These are phyloP conservation scores for Ophiosphaerella korrae DNA, from an alignment of 2,329 filamentous ascomycete species.

Conservation along the genomic window DNA sequence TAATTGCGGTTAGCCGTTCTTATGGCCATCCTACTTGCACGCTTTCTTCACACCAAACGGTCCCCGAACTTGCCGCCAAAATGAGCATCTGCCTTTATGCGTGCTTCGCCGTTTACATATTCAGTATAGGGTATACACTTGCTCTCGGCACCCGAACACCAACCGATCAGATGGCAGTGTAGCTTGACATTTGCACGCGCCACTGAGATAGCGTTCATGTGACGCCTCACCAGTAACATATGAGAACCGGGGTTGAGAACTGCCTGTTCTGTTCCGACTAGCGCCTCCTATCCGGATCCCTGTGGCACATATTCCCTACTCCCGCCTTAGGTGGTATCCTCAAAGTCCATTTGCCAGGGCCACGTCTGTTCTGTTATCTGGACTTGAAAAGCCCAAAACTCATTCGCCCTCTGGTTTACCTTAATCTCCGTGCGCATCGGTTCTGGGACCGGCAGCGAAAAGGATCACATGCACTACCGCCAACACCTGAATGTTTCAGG, in stretches of 20 bases:
- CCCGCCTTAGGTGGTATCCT: slow-evolving; percentile 37
- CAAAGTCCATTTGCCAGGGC: slow-evolving; percentile 18
- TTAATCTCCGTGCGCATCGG: slow-evolving; percentile 3
- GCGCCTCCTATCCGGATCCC: not conserved
- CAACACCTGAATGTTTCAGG: not conserved
- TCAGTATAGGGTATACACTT: slow-evolving; percentile 1
- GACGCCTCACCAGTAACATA: slow-evolving; percentile 11
- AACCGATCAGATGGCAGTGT: slow-evolving; percentile 24
- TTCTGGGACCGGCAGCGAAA: not conserved
- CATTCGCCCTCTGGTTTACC: slow-evolving; percentile 1
- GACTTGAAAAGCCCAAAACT: not conserved
- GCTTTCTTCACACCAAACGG: not conserved
- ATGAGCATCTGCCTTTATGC: not conserved
- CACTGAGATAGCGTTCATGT: slow-evolving; percentile 23
- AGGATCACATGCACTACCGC: slow-evolving; percentile 1
- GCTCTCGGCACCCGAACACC: slow-evolving; percentile 7
- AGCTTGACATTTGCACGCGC: slow-evolving; percentile 31
- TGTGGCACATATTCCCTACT: slow-evolving; percentile 16
- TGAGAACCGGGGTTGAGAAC: slow-evolving; percentile 17
- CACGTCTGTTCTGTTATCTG: slow-evolving; percentile 11
- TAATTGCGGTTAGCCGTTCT: slow-evolving; percentile 4
- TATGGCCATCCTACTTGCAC: not conserved
- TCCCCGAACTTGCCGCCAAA: not conserved
- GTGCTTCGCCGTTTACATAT: not conserved
- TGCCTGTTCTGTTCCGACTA: slow-evolving; percentile 10